phyloP scores from a whole-genome alignment of 2,329 filamentous ascomycete species.

The Cytospora schulzeri region DNA sequence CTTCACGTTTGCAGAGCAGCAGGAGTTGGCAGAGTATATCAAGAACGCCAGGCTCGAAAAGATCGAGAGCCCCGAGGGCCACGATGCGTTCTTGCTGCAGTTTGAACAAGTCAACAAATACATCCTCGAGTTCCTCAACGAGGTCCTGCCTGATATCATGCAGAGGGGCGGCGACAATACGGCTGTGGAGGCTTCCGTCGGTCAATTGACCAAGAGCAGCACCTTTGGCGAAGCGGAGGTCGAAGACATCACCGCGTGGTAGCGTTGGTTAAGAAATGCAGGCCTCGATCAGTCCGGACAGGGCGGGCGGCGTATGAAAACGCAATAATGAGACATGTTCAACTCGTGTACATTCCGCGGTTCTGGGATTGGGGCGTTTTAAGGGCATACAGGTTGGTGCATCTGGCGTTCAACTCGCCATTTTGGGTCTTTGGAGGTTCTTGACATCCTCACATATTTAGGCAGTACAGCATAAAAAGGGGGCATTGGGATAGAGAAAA shows the following conservation, averaged over 20 bases:
- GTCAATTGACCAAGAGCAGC: conserved; percentile 77
- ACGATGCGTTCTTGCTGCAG: conserved; percentile 94
- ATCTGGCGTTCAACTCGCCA: conserved; percentile 26
- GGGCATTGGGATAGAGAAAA: not conserved
- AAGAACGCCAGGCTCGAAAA: conserved; percentile 76
- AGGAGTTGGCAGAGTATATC: conserved; percentile 84
- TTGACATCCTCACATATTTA: not conserved
- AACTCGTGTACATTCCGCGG: conserved; percentile 27
- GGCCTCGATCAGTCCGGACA: not conserved
- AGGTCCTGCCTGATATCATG: conserved; percentile 90
- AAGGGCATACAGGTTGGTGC: conserved; percentile 10
- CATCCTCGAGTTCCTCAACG: conserved; percentile 79
- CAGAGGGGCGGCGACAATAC: conserved; percentile 52
- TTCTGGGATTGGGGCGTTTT: conserved; percentile 4
- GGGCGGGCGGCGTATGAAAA: conserved; percentile 8
- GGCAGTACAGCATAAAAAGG: not conserved
- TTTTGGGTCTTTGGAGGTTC: conserved; percentile 11
- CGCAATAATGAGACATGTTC: conserved; percentile 25
- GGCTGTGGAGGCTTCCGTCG: conserved; percentile 52
- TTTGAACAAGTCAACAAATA: conserved; percentile 96
- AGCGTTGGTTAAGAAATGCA: conserved; percentile 33
- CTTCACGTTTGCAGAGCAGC: conserved; percentile 95
- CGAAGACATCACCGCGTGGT: conserved; percentile 96
- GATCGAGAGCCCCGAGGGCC: conserved; percentile 92
- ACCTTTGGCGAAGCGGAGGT: conserved; percentile 96